Conservation (phyloP, 768 basidiomycete genomes). For the Serendipita sp. region DNA sequence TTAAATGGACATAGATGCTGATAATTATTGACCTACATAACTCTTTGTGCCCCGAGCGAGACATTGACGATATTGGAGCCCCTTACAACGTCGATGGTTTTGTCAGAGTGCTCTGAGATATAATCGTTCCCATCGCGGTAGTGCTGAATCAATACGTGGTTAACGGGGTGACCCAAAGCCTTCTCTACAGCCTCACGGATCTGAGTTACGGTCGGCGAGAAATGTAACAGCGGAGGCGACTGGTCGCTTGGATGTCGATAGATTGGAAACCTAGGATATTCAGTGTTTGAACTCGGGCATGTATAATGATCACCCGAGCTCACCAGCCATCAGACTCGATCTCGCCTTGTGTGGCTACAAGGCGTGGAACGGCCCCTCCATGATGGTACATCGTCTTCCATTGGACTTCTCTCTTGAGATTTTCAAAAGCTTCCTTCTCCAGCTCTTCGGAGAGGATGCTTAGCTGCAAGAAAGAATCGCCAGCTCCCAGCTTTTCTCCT, state of each 20-base stretch:
- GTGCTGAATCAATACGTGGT: slow-evolving; percentile 70
- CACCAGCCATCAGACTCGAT: slow-evolving; percentile 36
- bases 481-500: slow-evolving; percentile 29
- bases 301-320: background rate
- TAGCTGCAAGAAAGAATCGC: slow-evolving; percentile 46
- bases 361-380: slow-evolving; percentile 60
- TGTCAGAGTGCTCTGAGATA: slow-evolving; percentile 78
- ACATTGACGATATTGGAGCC: slow-evolving; percentile 68
- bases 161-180: slow-evolving; percentile 46
- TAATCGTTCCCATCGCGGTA: slow-evolving; percentile 68
- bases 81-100: slow-evolving; percentile 64
- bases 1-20: slow-evolving; percentile 30
- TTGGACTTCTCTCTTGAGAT: slow-evolving; percentile 42
- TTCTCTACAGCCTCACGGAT: slow-evolving; percentile 51
- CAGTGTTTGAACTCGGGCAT: background rate
- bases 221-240: slow-evolving; percentile 48
- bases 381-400: slow-evolving; percentile 65
- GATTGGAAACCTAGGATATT: slow-evolving; percentile 41
- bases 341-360: slow-evolving; percentile 45
- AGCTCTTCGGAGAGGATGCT: slow-evolving; percentile 42
- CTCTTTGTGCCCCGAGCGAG: slow-evolving; percentile 53
- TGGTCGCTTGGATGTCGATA: slow-evolving; percentile 74
- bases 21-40: background rate
- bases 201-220: slow-evolving; percentile 48
- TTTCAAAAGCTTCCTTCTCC: slow-evolving; percentile 40